Evolutionary conservation across 148 eudicot genomes (phyloP).

Genomic region (Persicaria tinctoria): DNA sequence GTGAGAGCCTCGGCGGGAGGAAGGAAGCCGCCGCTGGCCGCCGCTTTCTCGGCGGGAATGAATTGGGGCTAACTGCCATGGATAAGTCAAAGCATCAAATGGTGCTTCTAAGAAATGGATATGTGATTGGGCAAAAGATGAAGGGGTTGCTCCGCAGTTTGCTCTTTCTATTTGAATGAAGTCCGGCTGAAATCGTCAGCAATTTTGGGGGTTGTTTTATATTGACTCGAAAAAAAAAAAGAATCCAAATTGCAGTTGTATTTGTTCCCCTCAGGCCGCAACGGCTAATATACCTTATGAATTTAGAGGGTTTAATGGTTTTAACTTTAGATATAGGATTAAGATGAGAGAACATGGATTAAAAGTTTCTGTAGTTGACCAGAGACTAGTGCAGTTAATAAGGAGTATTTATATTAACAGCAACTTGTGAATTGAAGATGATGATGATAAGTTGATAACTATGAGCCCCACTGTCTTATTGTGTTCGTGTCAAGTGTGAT

Average conservation of each 20-base stretch:
- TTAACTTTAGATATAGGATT: neutral
- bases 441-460: neutral
- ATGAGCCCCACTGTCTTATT: neutral
- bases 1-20: conserved; percentile 39
- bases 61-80: conserved; percentile 57
- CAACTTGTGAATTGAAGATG: neutral
- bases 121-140: neutral
- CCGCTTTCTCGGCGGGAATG: conserved; percentile 50
- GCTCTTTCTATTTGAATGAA: neutral
- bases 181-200: neutral
- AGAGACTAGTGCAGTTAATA: too few species aligned
- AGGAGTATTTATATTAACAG: neutral
- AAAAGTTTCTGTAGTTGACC: too few species aligned
- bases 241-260: neutral
- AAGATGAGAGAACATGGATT: neutral
- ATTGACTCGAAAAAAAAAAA: neutral
- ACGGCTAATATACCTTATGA: neutral
- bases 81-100: conserved; percentile 1
- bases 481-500: neutral
- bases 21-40: conserved; percentile 52
- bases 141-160: too few species aligned
- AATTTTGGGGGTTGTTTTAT: neutral
- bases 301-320: neutral
- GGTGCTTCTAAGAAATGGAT: neutral
- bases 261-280: neutral